These are phyloP conservation scores for Arctium lappa DNA, from an alignment of 129 eudicot species.

Conservation along the genomic window DNA sequence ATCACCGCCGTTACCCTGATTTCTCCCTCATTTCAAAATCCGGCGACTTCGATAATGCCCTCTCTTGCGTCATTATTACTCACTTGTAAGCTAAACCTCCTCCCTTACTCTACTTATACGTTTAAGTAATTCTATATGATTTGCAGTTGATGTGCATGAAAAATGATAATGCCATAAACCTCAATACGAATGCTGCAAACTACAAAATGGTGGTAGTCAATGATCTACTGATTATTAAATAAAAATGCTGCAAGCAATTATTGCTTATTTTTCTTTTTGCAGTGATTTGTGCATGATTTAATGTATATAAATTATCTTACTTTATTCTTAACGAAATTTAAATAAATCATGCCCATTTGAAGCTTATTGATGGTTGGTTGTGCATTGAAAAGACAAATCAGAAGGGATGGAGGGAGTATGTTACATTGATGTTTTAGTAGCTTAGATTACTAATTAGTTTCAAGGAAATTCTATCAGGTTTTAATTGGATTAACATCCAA, in stretches of 20 bases:
- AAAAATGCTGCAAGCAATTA: background rate
- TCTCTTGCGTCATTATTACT: constrained; percentile 78
- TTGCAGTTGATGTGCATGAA: background rate
- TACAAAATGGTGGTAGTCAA: background rate
- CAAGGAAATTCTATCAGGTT: background rate
- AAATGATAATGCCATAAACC: background rate
- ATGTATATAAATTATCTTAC: background rate
- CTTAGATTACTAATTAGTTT: background rate
- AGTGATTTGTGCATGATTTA: background rate
- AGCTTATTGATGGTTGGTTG: background rate
- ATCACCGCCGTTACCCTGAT: constrained; percentile 83
- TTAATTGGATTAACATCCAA: background rate
- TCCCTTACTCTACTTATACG: background rate
- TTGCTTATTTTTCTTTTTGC: background rate
- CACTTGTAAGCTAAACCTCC: constrained; percentile 59
- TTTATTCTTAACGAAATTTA: background rate
- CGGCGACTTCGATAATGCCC: constrained; percentile 46
- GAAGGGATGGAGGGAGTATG: background rate
- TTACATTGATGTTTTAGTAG: background rate
- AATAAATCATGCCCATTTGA: background rate
- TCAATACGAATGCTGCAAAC: background rate
- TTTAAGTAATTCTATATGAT: background rate
- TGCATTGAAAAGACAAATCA: background rate
- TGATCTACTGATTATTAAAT: background rate
- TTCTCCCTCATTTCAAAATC: constrained; percentile 74